Base-by-base conservation (phyloP, 1,284 basidiomycete species). In the Acaromyces ingoldii region DNA sequence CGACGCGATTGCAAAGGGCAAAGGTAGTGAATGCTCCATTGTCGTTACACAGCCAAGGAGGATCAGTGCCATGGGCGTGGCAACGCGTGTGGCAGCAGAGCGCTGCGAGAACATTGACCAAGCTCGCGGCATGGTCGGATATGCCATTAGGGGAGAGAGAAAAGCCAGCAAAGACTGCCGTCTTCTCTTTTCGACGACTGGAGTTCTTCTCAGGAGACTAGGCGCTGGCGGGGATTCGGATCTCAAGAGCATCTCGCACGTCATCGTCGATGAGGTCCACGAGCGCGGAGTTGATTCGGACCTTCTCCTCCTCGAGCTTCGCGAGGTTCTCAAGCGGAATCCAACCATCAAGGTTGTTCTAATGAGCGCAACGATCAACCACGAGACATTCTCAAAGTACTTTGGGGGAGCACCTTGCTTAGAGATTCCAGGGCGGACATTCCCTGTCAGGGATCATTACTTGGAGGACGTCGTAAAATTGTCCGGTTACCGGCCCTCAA, bases 211-310 rank as follows among this genome's bases (percentile, higher is more conserved):
- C 29, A 81, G 90, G 50, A 82, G 90, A 11, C 77, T 96, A 6
- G 65, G 64, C n/a, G 82, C 79, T 0, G 76, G 84, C n/a, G 79
- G 79, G 13, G 89, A 89, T 42, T 83, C 88, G 34, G 82, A 82
- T 49, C 77, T 96, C 15, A 74, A 80, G 24, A 81, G 83, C 42
- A 82, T 92, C 43, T 87, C 86, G 5, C 92, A 97, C 77, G 83
- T 97, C 56, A 78, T 96, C 34, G 88, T 96, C 37, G 92, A 98
- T 76, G 92, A 98, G 77, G 92, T 93, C 2, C 92, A 98, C 76
- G 91, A 96, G 77, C 85, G 92, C 28, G 91, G 95, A 69, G 85
- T 96, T 53, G 91, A 96, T 73, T 95, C 90, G 0, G 93, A 97
- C 76, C 78, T 97, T 41, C 78, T 93, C 41, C 82, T 98, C 7